These are phyloP conservation scores for Hirschfeldia incana DNA, from an alignment of 345 rosid species.

Conservation along the genomic window DNA sequence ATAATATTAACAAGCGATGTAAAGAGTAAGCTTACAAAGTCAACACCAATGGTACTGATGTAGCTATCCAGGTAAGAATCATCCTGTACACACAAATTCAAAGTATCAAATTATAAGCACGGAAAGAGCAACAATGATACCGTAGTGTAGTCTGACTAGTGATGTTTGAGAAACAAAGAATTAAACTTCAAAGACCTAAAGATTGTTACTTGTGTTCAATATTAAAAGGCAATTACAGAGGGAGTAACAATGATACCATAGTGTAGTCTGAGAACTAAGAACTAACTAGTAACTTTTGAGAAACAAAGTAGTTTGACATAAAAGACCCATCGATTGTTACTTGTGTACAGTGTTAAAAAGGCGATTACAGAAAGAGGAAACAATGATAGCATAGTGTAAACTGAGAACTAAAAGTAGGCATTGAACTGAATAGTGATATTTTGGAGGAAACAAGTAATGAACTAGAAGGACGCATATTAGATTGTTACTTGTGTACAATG, in stretches of 20 bases:
- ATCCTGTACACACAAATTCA: conserved; percentile 41
- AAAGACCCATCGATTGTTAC: background rate
- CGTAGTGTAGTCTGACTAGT: background rate
- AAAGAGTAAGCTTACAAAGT: conserved; percentile 45
- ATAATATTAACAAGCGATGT: background rate
- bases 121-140: background rate
- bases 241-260: background rate
- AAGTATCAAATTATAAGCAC: background rate
- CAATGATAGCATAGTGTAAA: background rate
- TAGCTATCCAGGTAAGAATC: conserved; percentile 63
- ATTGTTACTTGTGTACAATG: background rate
- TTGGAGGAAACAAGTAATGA: background rate
- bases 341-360: background rate
- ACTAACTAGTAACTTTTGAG: background rate
- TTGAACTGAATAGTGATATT: background rate
- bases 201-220: background rate
- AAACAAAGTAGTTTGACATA: background rate
- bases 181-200: background rate
- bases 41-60: conserved; percentile 67
- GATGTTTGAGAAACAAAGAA: background rate
- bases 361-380: background rate
- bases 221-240: background rate
- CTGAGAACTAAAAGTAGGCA: background rate
- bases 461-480: background rate
- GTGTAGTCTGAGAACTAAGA: background rate